These are phyloP conservation scores for Gardenia jasminoides DNA, from an alignment of 257 asterid species.

Conservation along the genomic window DNA sequence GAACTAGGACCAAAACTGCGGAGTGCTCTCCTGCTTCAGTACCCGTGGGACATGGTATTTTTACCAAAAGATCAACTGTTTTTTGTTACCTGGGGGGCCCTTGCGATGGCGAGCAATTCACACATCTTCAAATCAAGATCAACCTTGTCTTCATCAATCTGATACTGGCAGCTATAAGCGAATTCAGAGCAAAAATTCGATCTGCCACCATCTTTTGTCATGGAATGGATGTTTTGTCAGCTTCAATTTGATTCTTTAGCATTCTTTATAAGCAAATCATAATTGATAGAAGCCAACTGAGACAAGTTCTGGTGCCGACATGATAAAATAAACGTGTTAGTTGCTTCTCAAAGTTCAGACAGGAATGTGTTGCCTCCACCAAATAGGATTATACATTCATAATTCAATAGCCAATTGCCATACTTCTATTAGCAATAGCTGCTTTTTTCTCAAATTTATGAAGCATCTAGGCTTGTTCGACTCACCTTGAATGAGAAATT, in stretches of 20 bases:
- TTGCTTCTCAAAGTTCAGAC: not conserved
- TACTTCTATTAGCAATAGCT: not conserved
- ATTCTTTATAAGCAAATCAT: constrained; percentile 64
- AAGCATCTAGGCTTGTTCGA: constrained; percentile 5
- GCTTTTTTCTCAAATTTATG: not conserved
- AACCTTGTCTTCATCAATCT: not conserved
- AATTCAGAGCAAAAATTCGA: not conserved
- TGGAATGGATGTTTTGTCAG: constrained; percentile 29
- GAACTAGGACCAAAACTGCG: not conserved
- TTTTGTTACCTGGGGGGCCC: not conserved
- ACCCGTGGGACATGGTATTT: not conserved
- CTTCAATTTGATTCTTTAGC: constrained; percentile 49
- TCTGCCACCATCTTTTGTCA: constrained; percentile 18
- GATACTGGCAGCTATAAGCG: not conserved
- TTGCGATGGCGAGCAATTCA: not conserved
- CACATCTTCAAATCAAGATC: constrained; percentile 5
- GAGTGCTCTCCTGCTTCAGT: constrained; percentile 8
- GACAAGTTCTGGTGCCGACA: constrained; percentile 64
- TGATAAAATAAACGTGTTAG: constrained; percentile 2
- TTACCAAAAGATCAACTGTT: not conserved
- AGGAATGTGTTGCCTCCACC: not conserved
- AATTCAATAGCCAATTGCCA: not conserved
- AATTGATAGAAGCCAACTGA: constrained; percentile 81
- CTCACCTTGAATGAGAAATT: constrained; percentile 94
- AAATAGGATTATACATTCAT: not conserved